Conservation (phyloP, 352 stramenopile genomes). For the Globisporangium rhizosaccharum region DNA sequence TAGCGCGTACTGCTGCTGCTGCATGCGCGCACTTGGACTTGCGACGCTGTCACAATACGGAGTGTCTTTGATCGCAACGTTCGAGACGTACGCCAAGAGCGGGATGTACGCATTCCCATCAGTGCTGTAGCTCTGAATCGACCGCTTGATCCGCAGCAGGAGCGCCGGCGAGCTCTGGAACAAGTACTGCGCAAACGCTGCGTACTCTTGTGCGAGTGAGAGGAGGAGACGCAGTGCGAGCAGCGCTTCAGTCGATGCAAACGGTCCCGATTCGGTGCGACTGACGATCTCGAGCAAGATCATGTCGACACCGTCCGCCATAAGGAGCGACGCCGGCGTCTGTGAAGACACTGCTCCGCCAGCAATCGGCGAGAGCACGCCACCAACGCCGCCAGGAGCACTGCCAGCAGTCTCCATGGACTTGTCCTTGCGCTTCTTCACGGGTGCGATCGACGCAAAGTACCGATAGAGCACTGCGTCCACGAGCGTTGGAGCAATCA, state of each 20-base stretch:
- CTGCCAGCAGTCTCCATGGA: conserved; percentile 12
- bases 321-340: conserved; percentile 1
- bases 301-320: conserved; percentile 29
- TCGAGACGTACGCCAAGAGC: conserved; percentile 55
- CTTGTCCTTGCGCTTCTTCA: conserved; percentile 36
- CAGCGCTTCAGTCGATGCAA: conserved; percentile 32
- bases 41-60: conserved; percentile 42
- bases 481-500: conserved; percentile 30
- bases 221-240: conserved; percentile 49
- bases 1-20: conserved; percentile 27
- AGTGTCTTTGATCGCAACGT: conserved; percentile 49
- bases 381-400: background rate
- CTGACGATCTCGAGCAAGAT: conserved; percentile 54
- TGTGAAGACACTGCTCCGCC: background rate
- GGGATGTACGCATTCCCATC: conserved; percentile 52
- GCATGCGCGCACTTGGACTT: conserved; percentile 3
- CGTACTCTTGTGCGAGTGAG: conserved; percentile 44
- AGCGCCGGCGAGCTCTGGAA: conserved; percentile 23
- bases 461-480: conserved; percentile 36
- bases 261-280: conserved; percentile 22
- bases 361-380: background rate
- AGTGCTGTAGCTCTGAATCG: conserved; percentile 35
- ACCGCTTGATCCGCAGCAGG: conserved; percentile 36
- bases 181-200: conserved; percentile 46
- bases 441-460: background rate